Conservation (phyloP, 164 flowering plant genomes). For the Magnolia officinalis region DNA sequence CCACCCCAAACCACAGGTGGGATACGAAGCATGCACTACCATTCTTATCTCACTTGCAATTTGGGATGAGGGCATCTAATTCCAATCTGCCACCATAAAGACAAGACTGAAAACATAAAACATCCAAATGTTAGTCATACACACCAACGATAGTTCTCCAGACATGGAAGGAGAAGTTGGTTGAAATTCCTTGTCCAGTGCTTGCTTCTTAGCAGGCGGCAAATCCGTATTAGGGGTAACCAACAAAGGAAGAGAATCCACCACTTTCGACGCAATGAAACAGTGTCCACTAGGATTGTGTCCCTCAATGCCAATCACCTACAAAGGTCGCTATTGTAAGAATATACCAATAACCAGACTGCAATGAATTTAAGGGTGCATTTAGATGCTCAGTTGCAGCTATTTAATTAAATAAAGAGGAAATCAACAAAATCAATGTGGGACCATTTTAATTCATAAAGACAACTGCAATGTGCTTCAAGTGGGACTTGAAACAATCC, state of each 20-base stretch:
- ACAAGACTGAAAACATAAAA: no score
- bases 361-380: not conserved
- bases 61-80: not conserved
- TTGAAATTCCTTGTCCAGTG: constrained; percentile 44
- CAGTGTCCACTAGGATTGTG: constrained; percentile 97
- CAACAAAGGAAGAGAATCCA: constrained; percentile 58
- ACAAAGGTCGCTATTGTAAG: constrained; percentile 7
- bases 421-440: no score
- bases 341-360: not conserved
- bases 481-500: not conserved
- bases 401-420: no score
- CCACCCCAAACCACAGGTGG: not conserved
- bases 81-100: no score
- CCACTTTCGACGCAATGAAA: constrained; percentile 69
- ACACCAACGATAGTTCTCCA: constrained; percentile 62
- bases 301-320: constrained; percentile 92
- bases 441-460: not conserved
- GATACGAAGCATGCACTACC: not conserved
- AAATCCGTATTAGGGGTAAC: constrained; percentile 28
- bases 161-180: constrained; percentile 22
- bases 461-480: not conserved
- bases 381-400: no score
- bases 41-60: not conserved
- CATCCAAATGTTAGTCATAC: constrained; percentile 1
- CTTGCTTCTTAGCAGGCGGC: constrained; percentile 76